Evolutionary conservation across 2,329 filamentous ascomycete species (phyloP).

Genomic region (Hymenoscyphus occultus): DNA sequence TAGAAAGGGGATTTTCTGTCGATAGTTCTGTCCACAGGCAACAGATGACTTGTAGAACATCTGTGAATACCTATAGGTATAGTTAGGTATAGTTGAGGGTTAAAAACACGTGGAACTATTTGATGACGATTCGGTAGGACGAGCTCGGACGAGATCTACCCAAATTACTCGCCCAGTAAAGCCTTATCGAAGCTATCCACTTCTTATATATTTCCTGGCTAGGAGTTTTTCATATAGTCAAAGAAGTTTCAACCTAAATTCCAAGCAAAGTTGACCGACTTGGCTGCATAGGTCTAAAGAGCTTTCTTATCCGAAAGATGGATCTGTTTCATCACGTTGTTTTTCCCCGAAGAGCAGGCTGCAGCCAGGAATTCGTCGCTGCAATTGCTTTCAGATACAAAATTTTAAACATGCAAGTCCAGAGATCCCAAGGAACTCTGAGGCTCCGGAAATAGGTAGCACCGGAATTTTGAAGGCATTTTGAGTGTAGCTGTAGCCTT

Average conservation of each 20-base stretch:
- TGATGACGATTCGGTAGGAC: no score
- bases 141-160: not conserved
- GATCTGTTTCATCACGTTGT: constrained; percentile 5
- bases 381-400: not conserved
- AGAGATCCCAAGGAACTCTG: not conserved
- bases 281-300: not conserved
- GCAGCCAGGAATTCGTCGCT: not conserved
- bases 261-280: not conserved
- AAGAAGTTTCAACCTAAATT: not conserved
- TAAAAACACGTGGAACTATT: not conserved
- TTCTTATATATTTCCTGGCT: not conserved
- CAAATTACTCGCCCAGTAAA: not conserved
- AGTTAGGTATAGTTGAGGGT: no score
- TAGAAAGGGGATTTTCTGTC: no score
- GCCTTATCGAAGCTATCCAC: not conserved
- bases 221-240: not conserved
- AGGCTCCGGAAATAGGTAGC: not conserved
- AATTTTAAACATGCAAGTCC: not conserved
- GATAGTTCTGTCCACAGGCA: no score
- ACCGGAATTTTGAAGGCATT: not conserved
- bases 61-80: no score
- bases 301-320: not conserved
- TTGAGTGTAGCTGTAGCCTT: not conserved
- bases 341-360: not conserved
- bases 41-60: no score